Conservation (phyloP, 148 eudicot genomes). For the Oxyria digyna region DNA sequence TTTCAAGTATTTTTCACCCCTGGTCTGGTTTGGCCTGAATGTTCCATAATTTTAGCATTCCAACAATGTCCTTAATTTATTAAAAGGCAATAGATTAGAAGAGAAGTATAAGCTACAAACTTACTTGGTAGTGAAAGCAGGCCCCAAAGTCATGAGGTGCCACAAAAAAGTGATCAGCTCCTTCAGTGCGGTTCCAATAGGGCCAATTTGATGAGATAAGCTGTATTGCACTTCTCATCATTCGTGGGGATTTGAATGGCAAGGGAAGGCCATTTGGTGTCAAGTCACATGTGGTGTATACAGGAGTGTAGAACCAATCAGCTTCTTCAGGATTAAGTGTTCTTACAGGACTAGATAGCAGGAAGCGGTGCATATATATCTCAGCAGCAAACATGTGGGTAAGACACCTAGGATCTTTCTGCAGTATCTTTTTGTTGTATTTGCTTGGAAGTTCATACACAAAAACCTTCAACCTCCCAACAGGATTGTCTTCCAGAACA, state of each 20-base stretch:
- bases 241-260: constrained; percentile 94
- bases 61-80: not conserved
- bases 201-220: constrained; percentile 98
- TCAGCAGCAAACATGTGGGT: constrained; percentile 99
- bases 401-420: constrained; percentile 91
- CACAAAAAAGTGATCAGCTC: constrained; percentile 98
- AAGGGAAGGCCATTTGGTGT: constrained; percentile 94
- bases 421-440: constrained; percentile 92
- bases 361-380: constrained; percentile 92
- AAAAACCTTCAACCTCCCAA: constrained; percentile 88
- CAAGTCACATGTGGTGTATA: constrained; percentile 84
- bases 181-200: constrained; percentile 96
- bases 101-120: constrained; percentile 1
- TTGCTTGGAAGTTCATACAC: constrained; percentile 98
- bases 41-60: not conserved
- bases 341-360: constrained; percentile 79
- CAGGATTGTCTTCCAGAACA: constrained; percentile 95
- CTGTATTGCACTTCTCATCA: constrained; percentile 99
- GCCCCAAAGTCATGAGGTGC: constrained; percentile 95
- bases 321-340: constrained; percentile 99
- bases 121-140: constrained; percentile 91
- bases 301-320: constrained; percentile 98
- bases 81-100: not conserved
- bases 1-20: not conserved
- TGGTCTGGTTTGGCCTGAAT: not conserved